Evolutionary conservation across 202 grass and related monocot genomes (phyloP), one percentile per base, ranked within the genome.

Genomic region (Brachypodium distachyon): DNA sequence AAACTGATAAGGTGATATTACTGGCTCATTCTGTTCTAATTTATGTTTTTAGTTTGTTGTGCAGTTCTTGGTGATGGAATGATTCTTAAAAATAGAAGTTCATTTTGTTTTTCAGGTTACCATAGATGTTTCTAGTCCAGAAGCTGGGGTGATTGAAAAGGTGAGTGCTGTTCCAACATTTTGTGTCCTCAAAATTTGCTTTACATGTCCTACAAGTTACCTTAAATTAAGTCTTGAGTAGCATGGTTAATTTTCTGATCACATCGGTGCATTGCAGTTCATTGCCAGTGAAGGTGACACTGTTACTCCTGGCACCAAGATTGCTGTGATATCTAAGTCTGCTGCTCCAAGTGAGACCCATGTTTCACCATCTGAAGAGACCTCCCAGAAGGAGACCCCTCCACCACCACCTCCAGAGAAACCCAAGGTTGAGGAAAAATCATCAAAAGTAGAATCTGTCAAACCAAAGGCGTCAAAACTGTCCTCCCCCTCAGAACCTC

Each of bases 311-410:
- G 95, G 95, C 74, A 92, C 95, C 40, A 92, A 92, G 77, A 28
- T 94, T 88, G 94, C 91, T 67, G 52, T 90, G 23, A 97, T 97
- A 81, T 92, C 91, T 59, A 94, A 97, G 71, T 94, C 91, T 76
- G 87, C 79, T 53, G 73, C 83, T 48, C 77, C 86, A 31, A 75
- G 72, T 81, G 88, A 93, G 74, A 90, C 86, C 6, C 94, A 93
- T 79, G 90, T 85, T 87, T 62, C 88, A 62, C 91, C 88, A 51
- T 94, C 88, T 55, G 82, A 97, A 86, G 90, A 94, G 49, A 74
- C 82, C 73, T 73, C 71, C 46, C 84, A 83, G 70, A 92, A 90
- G 81, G 86, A 83, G 62, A 49, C 75, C 18, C 81, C 82, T 52
- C 42, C 76, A 40, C 71, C 77, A 26, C 65, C 65, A 29, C 61